These are phyloP conservation scores for Melaleuca alternifolia DNA, from an alignment of 345 rosid genomes.

Conservation along the genomic window DNA sequence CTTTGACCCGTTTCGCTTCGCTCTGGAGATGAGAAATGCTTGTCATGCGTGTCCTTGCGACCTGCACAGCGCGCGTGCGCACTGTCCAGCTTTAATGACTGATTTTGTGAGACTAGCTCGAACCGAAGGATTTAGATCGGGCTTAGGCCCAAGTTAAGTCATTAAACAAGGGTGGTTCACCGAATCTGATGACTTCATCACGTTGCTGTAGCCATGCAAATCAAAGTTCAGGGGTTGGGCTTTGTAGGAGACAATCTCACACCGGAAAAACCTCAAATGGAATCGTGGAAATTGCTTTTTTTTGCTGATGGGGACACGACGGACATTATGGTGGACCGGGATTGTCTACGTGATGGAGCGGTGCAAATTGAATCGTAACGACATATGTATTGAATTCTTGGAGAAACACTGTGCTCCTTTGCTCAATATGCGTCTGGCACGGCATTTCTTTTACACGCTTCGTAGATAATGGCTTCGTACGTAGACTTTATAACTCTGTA, in stretches of 20 bases:
- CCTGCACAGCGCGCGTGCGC: no score
- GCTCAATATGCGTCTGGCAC: background rate
- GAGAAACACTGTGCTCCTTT: background rate
- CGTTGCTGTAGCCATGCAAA: background rate
- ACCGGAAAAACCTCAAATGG: background rate
- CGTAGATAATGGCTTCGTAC: background rate
- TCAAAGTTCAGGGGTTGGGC: background rate
- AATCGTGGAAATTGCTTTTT: background rate
- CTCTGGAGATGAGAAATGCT: no score
- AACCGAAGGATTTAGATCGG: background rate
- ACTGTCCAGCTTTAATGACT: background rate
- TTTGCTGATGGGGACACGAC: background rate
- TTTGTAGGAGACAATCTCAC: no score
- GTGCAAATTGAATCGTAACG: background rate
- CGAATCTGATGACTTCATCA: background rate
- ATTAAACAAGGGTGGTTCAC: background rate
- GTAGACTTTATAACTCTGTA: background rate
- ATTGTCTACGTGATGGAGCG: background rate
- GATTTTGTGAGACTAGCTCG: background rate
- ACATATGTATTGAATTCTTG: background rate
- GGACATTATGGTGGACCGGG: background rate
- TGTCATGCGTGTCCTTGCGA: no score
- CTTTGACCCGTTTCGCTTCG: no score
- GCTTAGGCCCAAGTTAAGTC: background rate
- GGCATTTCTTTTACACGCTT: background rate